Percentiles rank a stretch among this genome's conserved stretches.
Evolutionary conservation across 352 stramenopile species (phyloP).

Genomic region (Pythium insidiosum): DNA sequence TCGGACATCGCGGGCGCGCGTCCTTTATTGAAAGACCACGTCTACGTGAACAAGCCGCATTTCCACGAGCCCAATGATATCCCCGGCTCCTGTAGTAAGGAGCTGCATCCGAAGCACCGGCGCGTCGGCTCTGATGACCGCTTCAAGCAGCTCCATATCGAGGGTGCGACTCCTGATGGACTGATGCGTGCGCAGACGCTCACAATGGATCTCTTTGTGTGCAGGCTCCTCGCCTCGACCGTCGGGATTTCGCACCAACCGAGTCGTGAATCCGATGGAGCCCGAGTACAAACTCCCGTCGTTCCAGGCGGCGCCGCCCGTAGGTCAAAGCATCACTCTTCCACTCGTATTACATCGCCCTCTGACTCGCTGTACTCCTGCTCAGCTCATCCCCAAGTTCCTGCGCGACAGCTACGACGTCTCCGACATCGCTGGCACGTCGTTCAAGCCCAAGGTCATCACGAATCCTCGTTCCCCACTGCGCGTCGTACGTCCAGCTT

Average conservation of each 20-base stretch:
- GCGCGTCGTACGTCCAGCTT: slow-evolving; percentile 29
- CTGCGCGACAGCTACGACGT: slow-evolving; percentile 71
- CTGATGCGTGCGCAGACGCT: not conserved
- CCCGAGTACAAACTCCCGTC: slow-evolving; percentile 56
- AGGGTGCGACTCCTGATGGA: slow-evolving; percentile 15
- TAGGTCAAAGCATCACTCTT: slow-evolving; percentile 13
- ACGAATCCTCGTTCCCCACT: slow-evolving; percentile 36
- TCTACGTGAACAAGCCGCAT: slow-evolving; percentile 58
- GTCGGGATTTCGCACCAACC: slow-evolving; percentile 52
- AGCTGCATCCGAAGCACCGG: slow-evolving; percentile 45
- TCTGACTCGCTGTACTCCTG: not conserved
- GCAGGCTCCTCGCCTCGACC: slow-evolving; percentile 30
- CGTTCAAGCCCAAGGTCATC: slow-evolving; percentile 29
- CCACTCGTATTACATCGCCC: no score
- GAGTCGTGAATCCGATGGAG: slow-evolving; percentile 48
- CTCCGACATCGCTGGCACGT: slow-evolving; percentile 61
- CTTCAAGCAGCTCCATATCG: slow-evolving; percentile 65
- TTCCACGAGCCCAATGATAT: slow-evolving; percentile 59
- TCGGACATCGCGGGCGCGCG: slow-evolving; percentile 46
- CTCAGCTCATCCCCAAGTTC: slow-evolving; percentile 42
- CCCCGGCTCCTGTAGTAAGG: slow-evolving; percentile 42
- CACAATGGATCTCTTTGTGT: no score
- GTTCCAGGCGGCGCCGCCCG: slow-evolving; percentile 29
- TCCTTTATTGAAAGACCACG: slow-evolving; percentile 48
- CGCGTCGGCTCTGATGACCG: slow-evolving; percentile 41